Evolutionary conservation across 164 flowering plant genomes (phyloP), one percentile per base, ranked within the genome.

Genomic region (Cinnamomum chago): DNA sequence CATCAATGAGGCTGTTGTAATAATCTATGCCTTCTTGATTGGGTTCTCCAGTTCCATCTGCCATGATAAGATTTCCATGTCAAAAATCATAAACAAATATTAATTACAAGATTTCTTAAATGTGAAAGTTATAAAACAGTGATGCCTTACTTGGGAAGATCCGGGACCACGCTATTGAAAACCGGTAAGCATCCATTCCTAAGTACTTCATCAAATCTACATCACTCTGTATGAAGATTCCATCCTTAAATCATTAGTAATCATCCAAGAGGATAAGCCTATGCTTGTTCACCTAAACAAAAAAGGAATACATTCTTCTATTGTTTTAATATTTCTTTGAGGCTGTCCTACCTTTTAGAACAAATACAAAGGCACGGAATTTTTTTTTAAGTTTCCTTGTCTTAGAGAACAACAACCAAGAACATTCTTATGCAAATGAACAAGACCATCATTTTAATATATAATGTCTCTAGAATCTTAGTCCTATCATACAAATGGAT

Each of bases 161-260:
- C 86, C 98, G 89, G 30, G 98, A 70, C 98, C 97, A 93, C 62
- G 97, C 90, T 66, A 95, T 88, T 13, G 98, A 95, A 76, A 93
- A 91, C 80, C 97, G 85, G 79, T 93, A 95, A 71, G 97, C 94
- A 81, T 93, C 97, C 94, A 92, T 85, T 71, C 94, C 95, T 84
- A 95, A 18, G 76, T 89, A 84, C 84, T 89, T 86, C 97, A 92
- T 92, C 83, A 90, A 79, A 70, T 87, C 86, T 70, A 91, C 84
- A 76, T 94, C 98, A 58, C 71, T 73, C 98, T 94, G 94, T 72
- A 70, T 51, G 10, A n/a, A 68, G 58, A 18, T 71, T 58, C 15
- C 2, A 18, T 27, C 47, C 64, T 25, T 20, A 55, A 20, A 3
- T 55, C n/a, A 5, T 5, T 3, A 55, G n/a, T 55, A 40, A 40